phyloP scores from a whole-genome alignment of 352 stramenopile species.

The Globisporangium solare region DNA sequence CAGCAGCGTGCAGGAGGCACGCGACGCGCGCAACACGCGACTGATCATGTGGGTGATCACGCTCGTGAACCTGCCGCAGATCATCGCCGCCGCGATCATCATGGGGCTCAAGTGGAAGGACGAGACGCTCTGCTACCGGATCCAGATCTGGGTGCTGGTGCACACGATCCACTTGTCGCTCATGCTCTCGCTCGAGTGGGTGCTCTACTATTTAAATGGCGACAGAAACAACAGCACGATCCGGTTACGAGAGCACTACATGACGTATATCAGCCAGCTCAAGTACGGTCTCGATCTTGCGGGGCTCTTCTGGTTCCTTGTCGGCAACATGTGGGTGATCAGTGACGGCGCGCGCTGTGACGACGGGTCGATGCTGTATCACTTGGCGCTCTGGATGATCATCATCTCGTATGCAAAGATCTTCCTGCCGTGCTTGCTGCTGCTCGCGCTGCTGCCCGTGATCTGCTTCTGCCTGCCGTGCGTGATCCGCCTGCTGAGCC shows the following conservation, averaged over 20 bases:
- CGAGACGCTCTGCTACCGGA: constrained; percentile 73
- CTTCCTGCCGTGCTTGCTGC: constrained; percentile 88
- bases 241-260: constrained; percentile 60
- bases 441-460: constrained; percentile 86
- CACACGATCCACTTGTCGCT: constrained; percentile 68
- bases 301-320: constrained; percentile 83
- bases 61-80: constrained; percentile 73
- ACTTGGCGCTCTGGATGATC: constrained; percentile 89
- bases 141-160: constrained; percentile 80
- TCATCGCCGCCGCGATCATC: constrained; percentile 49
- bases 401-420: constrained; percentile 92
- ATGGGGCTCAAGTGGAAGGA: constrained; percentile 65
- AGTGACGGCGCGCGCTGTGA: constrained; percentile 77
- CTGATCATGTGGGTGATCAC: constrained; percentile 79
- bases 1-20: constrained; percentile 74
- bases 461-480: constrained; percentile 93
- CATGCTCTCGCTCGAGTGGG: constrained; percentile 70
- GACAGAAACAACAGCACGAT: constrained; percentile 51
- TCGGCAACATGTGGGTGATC: constrained; percentile 88
- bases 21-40: constrained; percentile 71
- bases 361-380: constrained; percentile 73
- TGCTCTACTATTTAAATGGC: constrained; percentile 69
- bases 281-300: constrained; percentile 79
- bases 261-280: constrained; percentile 61
- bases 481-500: constrained; percentile 88